These are phyloP conservation scores for Microthyrium microscopicum DNA, from an alignment of 2,329 filamentous ascomycete genomes.

Conservation along the genomic window DNA sequence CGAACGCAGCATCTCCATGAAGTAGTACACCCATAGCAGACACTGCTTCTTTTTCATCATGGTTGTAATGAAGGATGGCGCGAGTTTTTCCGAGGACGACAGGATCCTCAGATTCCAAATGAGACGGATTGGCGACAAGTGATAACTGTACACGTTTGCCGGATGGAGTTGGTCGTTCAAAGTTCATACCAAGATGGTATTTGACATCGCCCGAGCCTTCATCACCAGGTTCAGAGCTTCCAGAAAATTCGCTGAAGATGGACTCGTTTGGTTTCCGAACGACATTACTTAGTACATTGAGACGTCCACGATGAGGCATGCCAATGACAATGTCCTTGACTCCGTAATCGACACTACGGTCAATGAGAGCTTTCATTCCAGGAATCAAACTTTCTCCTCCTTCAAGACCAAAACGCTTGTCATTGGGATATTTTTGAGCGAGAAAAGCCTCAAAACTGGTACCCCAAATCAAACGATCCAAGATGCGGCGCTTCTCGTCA, in stretches of 20 bases:
- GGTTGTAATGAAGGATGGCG: conserved; percentile 97
- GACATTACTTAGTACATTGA: conserved; percentile 96
- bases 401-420: conserved; percentile 97
- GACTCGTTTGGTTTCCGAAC: conserved; percentile 98
- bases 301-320: conserved; percentile 96
- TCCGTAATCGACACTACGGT: conserved; percentile 94
- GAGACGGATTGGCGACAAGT: conserved; percentile 93
- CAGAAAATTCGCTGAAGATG: conserved; percentile 96
- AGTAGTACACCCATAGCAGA: conserved; percentile 91
- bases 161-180: conserved; percentile 92
- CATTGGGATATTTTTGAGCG: conserved; percentile 95
- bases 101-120: conserved; percentile 94
- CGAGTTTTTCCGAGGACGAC: conserved; percentile 95
- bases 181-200: conserved; percentile 99
- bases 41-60: conserved; percentile 75
- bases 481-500: conserved; percentile 93
- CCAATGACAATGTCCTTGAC: conserved; percentile 99
- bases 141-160: conserved; percentile 99
- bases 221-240: conserved; percentile 70
- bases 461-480: conserved; percentile 96
- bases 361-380: conserved; percentile 97
- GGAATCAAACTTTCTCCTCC: conserved; percentile 93
- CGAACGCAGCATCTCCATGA: conserved; percentile 94
- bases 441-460: conserved; percentile 94
- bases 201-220: conserved; percentile 98